phyloP scores from a whole-genome alignment of 139 green algal genomes.

The Gonium pectorale region DNA sequence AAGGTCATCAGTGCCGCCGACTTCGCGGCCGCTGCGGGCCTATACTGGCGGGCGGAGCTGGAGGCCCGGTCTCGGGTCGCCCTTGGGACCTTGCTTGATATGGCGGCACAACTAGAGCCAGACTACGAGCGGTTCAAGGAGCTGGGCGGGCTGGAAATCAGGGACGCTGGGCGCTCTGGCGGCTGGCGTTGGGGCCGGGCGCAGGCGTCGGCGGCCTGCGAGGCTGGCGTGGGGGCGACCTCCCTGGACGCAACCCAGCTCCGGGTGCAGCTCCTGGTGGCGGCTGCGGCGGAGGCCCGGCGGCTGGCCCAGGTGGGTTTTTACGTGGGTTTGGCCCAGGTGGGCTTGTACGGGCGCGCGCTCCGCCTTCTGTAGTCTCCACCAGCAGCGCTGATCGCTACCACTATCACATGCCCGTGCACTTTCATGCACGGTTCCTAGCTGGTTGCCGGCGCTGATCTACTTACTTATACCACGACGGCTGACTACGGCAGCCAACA shows the following conservation, averaged over 20 bases:
- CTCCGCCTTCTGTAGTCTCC: too few relatives aligned
- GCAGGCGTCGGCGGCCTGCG: neutral
- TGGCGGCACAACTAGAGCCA: neutral
- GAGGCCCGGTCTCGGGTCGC: neutral
- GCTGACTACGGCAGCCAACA: too few relatives aligned
- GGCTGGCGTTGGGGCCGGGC: neutral
- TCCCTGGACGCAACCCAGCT: conserved; percentile 9
- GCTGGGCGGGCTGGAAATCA: neutral
- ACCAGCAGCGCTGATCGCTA: too few relatives aligned
- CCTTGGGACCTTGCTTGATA: neutral
- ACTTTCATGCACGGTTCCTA: too few relatives aligned
- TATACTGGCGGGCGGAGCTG: conserved; percentile 5
- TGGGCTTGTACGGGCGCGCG: too few relatives aligned
- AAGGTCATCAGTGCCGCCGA: neutral
- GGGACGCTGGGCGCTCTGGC: too few relatives aligned
- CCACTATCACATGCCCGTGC: too few relatives aligned
- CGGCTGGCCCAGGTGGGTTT: too few relatives aligned
- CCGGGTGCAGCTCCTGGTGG: conserved; percentile 15
- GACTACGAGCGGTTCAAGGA: neutral
- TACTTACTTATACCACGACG: too few relatives aligned
- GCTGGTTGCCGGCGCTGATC: too few relatives aligned
- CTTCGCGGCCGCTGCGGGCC: neutral
- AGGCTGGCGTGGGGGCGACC: neutral
- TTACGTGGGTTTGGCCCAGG: too few relatives aligned
- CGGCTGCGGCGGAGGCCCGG: neutral